Conservation (phyloP, 1,284 basidiomycete species). For the Leucoagaricus sp. region DNA sequence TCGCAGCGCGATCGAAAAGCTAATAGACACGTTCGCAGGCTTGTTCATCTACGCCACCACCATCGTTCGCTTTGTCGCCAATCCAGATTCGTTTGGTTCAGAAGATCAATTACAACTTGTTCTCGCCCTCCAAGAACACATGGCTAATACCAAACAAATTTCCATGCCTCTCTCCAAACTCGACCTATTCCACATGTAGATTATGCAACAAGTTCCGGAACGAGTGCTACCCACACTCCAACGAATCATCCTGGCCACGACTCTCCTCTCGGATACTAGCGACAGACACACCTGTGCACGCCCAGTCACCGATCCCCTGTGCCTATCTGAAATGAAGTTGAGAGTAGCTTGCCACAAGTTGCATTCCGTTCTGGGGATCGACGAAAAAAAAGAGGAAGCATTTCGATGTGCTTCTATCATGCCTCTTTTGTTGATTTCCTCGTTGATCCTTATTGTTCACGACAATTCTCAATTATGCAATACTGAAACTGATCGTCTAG, state of each 20-base stretch:
- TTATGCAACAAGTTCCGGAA: background rate
- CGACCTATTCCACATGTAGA: background rate
- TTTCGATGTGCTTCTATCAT: conserved; percentile 4
- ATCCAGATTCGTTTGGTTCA: background rate
- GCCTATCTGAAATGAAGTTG: background rate
- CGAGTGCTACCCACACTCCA: background rate
- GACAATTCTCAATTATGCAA: too few relatives aligned
- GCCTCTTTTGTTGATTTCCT: conserved; percentile 12
- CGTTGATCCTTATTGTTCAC: too few relatives aligned
- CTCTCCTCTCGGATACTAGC: background rate
- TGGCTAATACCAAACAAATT: background rate
- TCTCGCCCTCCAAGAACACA: background rate
- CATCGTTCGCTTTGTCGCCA: background rate
- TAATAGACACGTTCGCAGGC: background rate
- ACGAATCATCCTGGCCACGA: background rate
- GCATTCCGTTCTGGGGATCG: background rate
- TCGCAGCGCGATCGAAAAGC: background rate
- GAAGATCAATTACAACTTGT: background rate
- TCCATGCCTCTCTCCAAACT: background rate
- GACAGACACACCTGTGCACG: too few relatives aligned
- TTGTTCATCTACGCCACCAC: conserved; percentile 13
- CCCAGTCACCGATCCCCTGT: too few relatives aligned
- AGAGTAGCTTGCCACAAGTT: background rate
- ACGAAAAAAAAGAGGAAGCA: background rate
- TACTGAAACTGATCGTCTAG: too few relatives aligned